Evolutionary conservation across 495 filamentous ascomycete genomes (phyloP).

Genomic region (Tuber melanosporum): DNA sequence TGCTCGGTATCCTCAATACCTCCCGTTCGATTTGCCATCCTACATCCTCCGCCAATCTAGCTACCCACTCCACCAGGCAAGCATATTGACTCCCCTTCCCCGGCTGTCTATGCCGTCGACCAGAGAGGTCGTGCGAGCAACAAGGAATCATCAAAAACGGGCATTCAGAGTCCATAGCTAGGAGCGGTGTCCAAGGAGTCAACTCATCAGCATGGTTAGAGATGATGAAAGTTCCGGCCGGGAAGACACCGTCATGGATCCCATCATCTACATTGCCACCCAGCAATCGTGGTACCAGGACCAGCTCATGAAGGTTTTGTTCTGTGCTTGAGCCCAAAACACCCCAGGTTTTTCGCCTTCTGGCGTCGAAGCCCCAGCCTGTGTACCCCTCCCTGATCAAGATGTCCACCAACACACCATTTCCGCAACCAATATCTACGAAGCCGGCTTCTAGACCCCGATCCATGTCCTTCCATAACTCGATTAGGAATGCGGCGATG

Average conservation of each 20-base stretch:
- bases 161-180: constrained; percentile 64
- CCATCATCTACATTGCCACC: constrained; percentile 19
- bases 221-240: constrained; percentile 76
- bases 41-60: constrained; percentile 57
- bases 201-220: constrained; percentile 96
- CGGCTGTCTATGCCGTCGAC: constrained; percentile 54
- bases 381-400: constrained; percentile 72
- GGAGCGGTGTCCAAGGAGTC: constrained; percentile 87
- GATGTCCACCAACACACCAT: constrained; percentile 84
- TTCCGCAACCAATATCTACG: constrained; percentile 92
- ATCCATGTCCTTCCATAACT: constrained; percentile 77
- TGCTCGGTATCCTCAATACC: constrained; percentile 79
- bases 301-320: constrained; percentile 57
- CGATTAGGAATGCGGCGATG: constrained; percentile 90
- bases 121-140: constrained; percentile 81
- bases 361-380: constrained; percentile 88
- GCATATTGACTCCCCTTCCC: constrained; percentile 60
- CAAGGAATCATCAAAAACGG: constrained; percentile 91
- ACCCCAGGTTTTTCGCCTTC: constrained; percentile 73
- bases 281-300: constrained; percentile 62
- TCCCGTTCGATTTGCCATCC: constrained; percentile 75
- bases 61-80: constrained; percentile 64
- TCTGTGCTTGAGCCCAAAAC: constrained; percentile 56
- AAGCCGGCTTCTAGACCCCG: constrained; percentile 67
- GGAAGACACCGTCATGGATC: constrained; percentile 67